Evolutionary conservation across 148 eudicot species (phyloP).

Genomic region (Rhododendron molle): DNA sequence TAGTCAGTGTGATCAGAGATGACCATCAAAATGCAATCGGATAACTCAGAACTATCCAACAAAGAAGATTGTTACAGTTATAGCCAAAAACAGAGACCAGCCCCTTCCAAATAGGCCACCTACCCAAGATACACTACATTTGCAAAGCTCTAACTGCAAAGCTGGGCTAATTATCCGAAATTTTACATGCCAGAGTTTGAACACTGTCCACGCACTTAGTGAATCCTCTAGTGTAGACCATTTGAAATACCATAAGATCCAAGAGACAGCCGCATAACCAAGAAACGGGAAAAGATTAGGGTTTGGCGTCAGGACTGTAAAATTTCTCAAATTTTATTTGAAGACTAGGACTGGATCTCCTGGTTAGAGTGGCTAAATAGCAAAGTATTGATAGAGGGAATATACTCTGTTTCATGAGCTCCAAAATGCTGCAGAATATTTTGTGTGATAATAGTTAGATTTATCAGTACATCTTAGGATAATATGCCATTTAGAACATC

Average conservation of each 20-base stretch:
- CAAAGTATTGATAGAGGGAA: background rate
- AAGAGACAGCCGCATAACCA: background rate
- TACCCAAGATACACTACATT: background rate
- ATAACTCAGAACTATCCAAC: background rate
- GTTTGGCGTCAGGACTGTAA: background rate
- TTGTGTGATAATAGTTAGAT: background rate
- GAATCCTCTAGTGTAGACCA: background rate
- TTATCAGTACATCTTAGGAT: background rate
- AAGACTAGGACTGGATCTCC: background rate
- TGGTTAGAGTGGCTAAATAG: background rate
- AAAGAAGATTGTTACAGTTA: background rate
- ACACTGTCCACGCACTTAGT: background rate
- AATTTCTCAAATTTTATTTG: background rate
- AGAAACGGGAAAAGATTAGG: background rate
- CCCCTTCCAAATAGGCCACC: slow-evolving; percentile 1
- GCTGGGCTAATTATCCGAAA: background rate
- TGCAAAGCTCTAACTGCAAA: background rate
- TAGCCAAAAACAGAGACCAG: background rate
- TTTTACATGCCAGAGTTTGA: background rate
- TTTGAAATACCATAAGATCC: background rate
- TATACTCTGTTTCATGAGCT: background rate
- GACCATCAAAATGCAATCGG: background rate
- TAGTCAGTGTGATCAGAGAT: background rate
- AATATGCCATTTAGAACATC: background rate
- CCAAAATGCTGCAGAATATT: background rate